phyloP scores from a whole-genome alignment of 2,329 filamentous ascomycete genomes.

The Aspergillus piperis region DNA sequence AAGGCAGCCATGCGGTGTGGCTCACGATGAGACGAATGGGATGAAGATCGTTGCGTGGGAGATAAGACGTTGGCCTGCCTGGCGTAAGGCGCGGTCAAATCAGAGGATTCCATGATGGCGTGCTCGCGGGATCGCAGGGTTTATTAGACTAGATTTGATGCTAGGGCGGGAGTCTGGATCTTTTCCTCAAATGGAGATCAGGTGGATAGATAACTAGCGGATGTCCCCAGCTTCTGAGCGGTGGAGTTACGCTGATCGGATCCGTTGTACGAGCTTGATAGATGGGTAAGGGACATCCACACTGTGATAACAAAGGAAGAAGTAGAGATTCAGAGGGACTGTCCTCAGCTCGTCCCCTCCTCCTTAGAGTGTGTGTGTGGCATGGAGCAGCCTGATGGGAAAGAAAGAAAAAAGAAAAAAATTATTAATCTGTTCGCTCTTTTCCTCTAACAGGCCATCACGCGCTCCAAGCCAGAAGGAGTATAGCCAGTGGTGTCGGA shows the following conservation, averaged over 20 bases:
- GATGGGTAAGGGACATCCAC: too few relatives aligned
- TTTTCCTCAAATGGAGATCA: constrained; percentile 1
- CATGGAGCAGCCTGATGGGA: neutral
- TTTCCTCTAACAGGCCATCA: constrained; percentile 4
- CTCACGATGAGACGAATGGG: constrained; percentile 16
- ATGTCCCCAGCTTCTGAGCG: constrained; percentile 15
- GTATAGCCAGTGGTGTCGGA: constrained; percentile 9
- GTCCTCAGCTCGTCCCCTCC: neutral
- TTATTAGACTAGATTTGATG: constrained; percentile 1
- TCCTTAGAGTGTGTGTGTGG: neutral
- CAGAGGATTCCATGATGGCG: constrained; percentile 39
- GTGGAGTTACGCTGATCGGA: neutral
- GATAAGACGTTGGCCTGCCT: constrained; percentile 22
- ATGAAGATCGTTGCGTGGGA: constrained; percentile 27
- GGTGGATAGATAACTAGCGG: constrained; percentile 14
- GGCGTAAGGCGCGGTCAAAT: constrained; percentile 27
- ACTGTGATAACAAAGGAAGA: too few relatives aligned
- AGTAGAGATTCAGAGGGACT: neutral
- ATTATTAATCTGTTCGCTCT: neutral
- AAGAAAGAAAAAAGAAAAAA: neutral
- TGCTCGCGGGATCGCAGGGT: constrained; percentile 27
- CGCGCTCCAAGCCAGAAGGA: constrained; percentile 13
- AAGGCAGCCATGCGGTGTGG: constrained; percentile 28
- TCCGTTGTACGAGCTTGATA: neutral
- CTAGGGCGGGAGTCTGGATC: neutral